phyloP scores from a whole-genome alignment of 257 asterid species.

The Schizonepeta tenuifolia region DNA sequence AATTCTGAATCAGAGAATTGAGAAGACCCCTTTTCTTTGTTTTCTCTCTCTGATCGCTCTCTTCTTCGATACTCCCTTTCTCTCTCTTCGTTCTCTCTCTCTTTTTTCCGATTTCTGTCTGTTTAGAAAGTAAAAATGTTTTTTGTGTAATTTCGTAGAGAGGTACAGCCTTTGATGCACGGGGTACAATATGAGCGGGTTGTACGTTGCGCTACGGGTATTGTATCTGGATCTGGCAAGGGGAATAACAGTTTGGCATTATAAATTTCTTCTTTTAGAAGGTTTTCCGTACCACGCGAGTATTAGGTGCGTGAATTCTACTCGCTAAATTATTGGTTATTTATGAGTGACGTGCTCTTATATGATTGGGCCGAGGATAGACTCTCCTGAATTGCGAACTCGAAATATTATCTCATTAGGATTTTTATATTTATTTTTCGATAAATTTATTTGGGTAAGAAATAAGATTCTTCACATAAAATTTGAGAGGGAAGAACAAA shows the following conservation, averaged over 20 bases:
- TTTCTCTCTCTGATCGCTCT: conserved; percentile 53
- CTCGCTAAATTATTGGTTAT: conserved; percentile 31
- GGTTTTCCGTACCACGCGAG: conserved; percentile 29
- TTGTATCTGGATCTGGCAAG: conserved; percentile 44
- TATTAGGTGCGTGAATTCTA: background rate
- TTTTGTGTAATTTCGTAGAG: conserved; percentile 34
- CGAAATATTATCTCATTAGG: background rate
- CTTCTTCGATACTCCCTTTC: conserved; percentile 46
- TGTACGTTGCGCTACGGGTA: conserved; percentile 31
- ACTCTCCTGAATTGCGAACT: conserved; percentile 29
- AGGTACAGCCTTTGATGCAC: conserved; percentile 38
- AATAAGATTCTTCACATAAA: conserved; percentile 35
- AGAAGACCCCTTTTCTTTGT: conserved; percentile 50
- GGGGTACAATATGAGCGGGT: conserved; percentile 20
- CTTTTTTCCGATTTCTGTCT: conserved; percentile 40
- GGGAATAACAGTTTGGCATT: conserved; percentile 41
- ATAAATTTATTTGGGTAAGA: conserved; percentile 22
- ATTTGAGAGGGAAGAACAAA: conserved; percentile 52
- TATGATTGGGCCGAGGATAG: background rate
- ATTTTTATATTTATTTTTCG: conserved; percentile 19
- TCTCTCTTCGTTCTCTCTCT: conserved; percentile 47
- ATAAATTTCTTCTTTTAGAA: conserved; percentile 38
- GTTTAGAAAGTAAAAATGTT: conserved; percentile 38
- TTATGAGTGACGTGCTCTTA: conserved; percentile 21
- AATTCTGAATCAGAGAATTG: conserved; percentile 47